Percentiles rank a stretch among this genome's conserved stretches.
These are phyloP conservation scores for Pisolithus sp. DNA, from an alignment of 768 basidiomycete genomes.

Conservation along the genomic window DNA sequence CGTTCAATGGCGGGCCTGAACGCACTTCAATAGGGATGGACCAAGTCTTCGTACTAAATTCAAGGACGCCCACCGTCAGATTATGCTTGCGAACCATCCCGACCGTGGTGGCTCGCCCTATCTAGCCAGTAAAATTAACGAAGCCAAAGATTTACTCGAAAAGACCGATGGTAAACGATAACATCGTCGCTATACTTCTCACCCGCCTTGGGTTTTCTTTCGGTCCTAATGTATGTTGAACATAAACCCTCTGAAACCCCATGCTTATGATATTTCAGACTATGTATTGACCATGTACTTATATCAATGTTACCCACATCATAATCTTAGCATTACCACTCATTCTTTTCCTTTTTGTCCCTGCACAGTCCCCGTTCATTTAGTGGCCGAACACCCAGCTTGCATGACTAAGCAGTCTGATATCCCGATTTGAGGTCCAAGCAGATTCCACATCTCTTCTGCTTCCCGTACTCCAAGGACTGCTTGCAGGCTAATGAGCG, in stretches of 20 bases:
- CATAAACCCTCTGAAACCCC: background rate
- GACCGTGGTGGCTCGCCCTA: conserved; percentile 99
- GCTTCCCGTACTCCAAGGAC: too few relatives aligned
- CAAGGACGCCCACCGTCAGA: conserved; percentile 93
- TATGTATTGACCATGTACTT: conserved; percentile 15
- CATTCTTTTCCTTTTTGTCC: conserved; percentile 3
- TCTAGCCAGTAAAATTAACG: conserved; percentile 97
- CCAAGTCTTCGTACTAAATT: conserved; percentile 66
- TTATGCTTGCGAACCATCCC: conserved; percentile 99
- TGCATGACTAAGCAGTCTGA: background rate
- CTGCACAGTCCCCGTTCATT: background rate
- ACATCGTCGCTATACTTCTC: background rate
- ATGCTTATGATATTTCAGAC: conserved; percentile 2
- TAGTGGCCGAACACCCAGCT: background rate
- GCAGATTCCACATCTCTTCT: too few relatives aligned
- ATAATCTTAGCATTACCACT: conserved; percentile 15
- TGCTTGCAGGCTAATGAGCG: conserved; percentile 20
- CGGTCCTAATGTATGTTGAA: conserved; percentile 2
- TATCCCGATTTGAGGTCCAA: conserved; percentile 16
- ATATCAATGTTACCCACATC: conserved; percentile 9
- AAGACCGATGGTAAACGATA: conserved; percentile 56
- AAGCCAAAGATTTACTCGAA: conserved; percentile 90
- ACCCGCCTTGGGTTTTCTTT: conserved; percentile 1
- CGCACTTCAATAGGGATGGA: conserved; percentile 56
- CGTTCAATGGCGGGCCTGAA: background rate